These are phyloP conservation scores for Citrus inodora DNA, from an alignment of 345 rosid genomes.

Conservation along the genomic window DNA sequence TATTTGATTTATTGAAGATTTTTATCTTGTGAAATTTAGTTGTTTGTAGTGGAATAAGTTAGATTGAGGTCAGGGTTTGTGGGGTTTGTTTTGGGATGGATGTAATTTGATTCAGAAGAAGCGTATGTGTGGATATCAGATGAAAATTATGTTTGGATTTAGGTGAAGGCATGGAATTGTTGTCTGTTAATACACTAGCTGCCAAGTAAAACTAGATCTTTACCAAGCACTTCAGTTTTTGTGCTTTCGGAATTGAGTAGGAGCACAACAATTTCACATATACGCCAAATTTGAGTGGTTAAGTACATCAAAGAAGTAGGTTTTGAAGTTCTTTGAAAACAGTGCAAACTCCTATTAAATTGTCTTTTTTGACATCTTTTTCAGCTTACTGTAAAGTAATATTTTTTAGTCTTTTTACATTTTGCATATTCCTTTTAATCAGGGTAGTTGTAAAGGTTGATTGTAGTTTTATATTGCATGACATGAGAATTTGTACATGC, in stretches of 20 bases:
- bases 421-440: neutral
- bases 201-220: neutral
- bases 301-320: neutral
- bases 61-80: neutral
- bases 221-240: neutral
- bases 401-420: neutral
- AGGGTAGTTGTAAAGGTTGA: neutral
- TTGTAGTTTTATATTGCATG: conserved; percentile 8
- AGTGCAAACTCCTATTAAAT: neutral
- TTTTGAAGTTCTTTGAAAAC: neutral
- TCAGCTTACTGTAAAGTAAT: neutral
- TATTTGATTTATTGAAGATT: neutral
- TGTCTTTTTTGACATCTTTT: neutral
- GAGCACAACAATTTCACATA: neutral
- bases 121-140: neutral
- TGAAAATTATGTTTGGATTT: neutral
- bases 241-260: neutral
- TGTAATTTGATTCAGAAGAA: neutral
- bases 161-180: neutral
- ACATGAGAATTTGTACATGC: conserved; percentile 29
- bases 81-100: neutral
- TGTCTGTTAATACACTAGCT: neutral
- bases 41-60: neutral
- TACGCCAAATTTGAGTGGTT: neutral
- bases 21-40: neutral